These are phyloP conservation scores for Oidium heveae DNA, from an alignment of 2,329 filamentous ascomycete genomes.

Conservation along the genomic window DNA sequence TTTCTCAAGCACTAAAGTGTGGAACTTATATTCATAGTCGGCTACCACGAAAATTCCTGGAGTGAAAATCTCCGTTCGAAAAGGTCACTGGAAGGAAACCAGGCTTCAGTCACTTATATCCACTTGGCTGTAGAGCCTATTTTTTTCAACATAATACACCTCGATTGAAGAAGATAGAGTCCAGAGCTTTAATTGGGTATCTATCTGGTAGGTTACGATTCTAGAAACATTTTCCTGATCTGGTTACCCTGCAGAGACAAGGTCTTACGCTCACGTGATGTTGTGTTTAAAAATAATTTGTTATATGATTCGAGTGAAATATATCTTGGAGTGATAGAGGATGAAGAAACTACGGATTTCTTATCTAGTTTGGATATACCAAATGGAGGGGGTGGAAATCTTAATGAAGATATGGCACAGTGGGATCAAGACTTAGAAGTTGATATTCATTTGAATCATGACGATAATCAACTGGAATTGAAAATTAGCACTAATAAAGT, in stretches of 20 bases:
- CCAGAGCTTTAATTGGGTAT: not conserved
- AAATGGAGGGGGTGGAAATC: not conserved
- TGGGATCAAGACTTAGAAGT: not conserved
- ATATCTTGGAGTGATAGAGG: not conserved
- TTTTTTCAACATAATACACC: not conserved
- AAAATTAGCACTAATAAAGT: too few relatives aligned
- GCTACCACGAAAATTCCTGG: not conserved
- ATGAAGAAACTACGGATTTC: not conserved
- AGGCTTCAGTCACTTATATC: not conserved
- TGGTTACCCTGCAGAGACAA: not conserved
- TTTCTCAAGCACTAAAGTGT: slow-evolving; percentile 8
- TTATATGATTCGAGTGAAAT: not conserved
- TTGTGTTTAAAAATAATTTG: not conserved
- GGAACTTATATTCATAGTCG: slow-evolving; percentile 3
- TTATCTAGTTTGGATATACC: not conserved
- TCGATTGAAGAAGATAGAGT: not conserved
- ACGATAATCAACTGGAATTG: too few relatives aligned
- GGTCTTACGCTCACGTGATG: not conserved
- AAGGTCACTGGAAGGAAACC: not conserved
- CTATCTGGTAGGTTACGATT: not conserved
- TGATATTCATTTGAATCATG: not conserved
- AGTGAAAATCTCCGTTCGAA: not conserved
- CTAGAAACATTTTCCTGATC: not conserved
- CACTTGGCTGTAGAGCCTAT: not conserved
- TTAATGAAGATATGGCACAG: not conserved